Evolutionary conservation across 2,329 filamentous ascomycete genomes (phyloP).

Genomic region (Fusarium abutilonis): DNA sequence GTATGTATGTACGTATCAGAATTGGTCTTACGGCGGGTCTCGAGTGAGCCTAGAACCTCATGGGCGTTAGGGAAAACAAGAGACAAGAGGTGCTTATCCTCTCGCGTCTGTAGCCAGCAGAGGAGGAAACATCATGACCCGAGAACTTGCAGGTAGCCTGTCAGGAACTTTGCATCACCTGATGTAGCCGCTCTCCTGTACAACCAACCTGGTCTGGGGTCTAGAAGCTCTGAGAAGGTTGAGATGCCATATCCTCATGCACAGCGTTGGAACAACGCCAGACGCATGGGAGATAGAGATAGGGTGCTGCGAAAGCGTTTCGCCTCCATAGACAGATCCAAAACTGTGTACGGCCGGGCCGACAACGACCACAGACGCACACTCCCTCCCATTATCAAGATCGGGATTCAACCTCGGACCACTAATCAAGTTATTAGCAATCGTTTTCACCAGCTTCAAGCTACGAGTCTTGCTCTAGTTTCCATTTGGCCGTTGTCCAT

Average conservation of each 20-base stretch:
- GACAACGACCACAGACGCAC: conserved; percentile 29
- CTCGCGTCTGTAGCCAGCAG: conserved; percentile 4
- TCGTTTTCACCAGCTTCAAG: conserved; percentile 1
- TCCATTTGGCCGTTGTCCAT: conserved; percentile 10
- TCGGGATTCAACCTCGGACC: conserved; percentile 22
- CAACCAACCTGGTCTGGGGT: conserved; percentile 7
- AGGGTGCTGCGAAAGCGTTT: conserved; percentile 9
- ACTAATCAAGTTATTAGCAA: conserved; percentile 12
- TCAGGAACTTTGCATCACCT: conserved; percentile 15
- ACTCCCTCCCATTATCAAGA: conserved; percentile 35
- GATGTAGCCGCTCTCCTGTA: conserved; percentile 12
- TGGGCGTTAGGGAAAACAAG: conserved; percentile 21
- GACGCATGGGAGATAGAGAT: conserved; percentile 9
- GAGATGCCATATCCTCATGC: conserved; percentile 8
- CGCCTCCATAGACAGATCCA: conserved; percentile 21
- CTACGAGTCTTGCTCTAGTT: conserved; percentile 15
- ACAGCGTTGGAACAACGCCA: conserved; percentile 21
- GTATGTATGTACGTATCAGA: conserved; percentile 20
- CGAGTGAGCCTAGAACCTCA: conserved; percentile 34
- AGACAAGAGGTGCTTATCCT: conserved; percentile 30
- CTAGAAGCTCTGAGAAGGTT: not conserved
- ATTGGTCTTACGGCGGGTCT: conserved; percentile 31
- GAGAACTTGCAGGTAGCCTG: conserved; percentile 1
- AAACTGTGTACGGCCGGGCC: conserved; percentile 12
- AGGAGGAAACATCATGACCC: conserved; percentile 5